Percentiles rank a stretch among this genome's conserved stretches.
Evolutionary conservation across 495 filamentous ascomycete species (phyloP).

Genomic region (Lasiosphaeria ovina): DNA sequence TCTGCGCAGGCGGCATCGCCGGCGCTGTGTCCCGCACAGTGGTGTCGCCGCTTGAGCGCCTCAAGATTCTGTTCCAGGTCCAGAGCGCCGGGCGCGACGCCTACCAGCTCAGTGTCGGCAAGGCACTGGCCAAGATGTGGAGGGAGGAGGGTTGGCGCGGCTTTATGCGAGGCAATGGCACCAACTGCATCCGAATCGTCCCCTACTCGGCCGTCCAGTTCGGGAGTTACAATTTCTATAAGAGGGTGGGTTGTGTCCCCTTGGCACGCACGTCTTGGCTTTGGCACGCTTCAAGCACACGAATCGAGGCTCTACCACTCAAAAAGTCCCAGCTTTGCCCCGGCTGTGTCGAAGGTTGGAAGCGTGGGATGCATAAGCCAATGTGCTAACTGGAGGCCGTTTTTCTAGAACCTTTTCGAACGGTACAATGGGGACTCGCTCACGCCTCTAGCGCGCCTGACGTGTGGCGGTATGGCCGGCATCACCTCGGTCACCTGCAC

Average conservation of each 20-base stretch:
- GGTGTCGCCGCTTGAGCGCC: constrained; percentile 88
- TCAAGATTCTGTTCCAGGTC: constrained; percentile 97
- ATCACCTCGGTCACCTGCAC: constrained; percentile 84
- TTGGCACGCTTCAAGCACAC: too few relatives aligned
- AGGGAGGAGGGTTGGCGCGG: constrained; percentile 93
- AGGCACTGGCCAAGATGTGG: constrained; percentile 92
- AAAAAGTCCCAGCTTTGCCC: background rate
- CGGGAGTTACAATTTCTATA: constrained; percentile 96
- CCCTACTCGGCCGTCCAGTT: constrained; percentile 98
- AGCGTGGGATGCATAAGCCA: background rate
- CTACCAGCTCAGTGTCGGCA: constrained; percentile 85
- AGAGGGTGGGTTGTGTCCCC: constrained; percentile 61
- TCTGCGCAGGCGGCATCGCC: constrained; percentile 92
- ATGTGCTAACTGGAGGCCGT: background rate
- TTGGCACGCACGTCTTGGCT: constrained; percentile 5
- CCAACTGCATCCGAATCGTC: constrained; percentile 96
- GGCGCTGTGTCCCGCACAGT: constrained; percentile 97
- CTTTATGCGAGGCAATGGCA: constrained; percentile 95
- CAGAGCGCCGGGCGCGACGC: constrained; percentile 88
- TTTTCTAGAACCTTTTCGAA: constrained; percentile 67
- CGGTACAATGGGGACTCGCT: constrained; percentile 64
- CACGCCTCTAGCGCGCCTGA: constrained; percentile 64
- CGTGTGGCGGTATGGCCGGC: constrained; percentile 86
- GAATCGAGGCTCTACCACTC: background rate
- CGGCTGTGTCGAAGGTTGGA: background rate